Evolutionary conservation across 495 filamentous ascomycete species (phyloP), one percentile per base, ranked within the genome.

Genomic region (Hyaloscypha bicolor): DNA sequence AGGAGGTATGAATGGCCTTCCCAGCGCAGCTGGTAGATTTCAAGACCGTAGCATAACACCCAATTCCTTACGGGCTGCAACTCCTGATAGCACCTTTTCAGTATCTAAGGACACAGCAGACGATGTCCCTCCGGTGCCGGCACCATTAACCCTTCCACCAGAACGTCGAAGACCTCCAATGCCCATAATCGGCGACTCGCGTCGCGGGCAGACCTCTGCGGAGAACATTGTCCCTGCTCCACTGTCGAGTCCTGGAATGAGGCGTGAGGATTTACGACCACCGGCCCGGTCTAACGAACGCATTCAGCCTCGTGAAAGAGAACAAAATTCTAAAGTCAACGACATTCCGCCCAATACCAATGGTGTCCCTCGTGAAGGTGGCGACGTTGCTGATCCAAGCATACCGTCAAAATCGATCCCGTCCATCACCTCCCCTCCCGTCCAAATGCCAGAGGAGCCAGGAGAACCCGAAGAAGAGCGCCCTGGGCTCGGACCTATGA

Each of bases 401-500:
- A 39, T 33, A 19, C 39, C 21, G 19, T 33, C 37, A 6, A 45
- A 32, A 21, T 60, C 56, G 6, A 31, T 37, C 16, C 22, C 60
- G 33, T 22, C 58, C 11, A 56, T 29, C 19, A 56, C 11, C 5
- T 64, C 79, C 30, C 59, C 59, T 29, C 35, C 59, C 19, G 19
- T 51, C 14, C 35, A 61, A n/a, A 14, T 39, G 14, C 30, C 35
- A 4, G 29, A 67, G 48, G 31, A 32, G 5, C 78, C 79, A 31
- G 80, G 78, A 31, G 70, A 69, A 48, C 72, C 74, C 1, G 80
- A 83, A 37, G 87, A 90, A 31, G 83, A 77, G 16, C 86, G 91
- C 22, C 93, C 93, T 33, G 93, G 93, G 2, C 85, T 97, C 25
- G 93, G 92, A 0, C 92, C 93, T 45, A 97, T 96, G 93, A 88